Evolutionary conservation across 345 rosid genomes (phyloP), one percentile per base, ranked within the genome.

Genomic region (Arabis hirsuta): DNA sequence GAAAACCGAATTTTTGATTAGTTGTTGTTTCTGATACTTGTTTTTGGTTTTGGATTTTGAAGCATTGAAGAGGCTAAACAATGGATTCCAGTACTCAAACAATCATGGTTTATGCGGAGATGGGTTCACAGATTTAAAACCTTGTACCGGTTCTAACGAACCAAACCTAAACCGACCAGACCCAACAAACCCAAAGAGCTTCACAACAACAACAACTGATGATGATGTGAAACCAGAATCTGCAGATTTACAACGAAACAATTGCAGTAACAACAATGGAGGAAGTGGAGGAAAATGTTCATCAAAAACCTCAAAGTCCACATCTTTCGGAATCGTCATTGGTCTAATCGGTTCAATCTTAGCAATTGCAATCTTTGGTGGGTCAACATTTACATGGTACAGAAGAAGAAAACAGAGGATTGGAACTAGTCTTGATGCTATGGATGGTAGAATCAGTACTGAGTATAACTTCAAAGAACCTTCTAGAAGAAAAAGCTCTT

Each of bases 91-190:
- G 57, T 94, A 88, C 43, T 81, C 82, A 62, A 86, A 88, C 84
- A 94, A 94, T 55, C 84, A 70, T 14, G 84, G 81, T 47, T 80
- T 95, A 58, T 95, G 99, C 73, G 99, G 99, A 29, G 76, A 65
- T 64, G 94, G 90, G 11, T 95, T 88, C 75, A 3, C 76, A 0
- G 65, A 81, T 77, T 64, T 95, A 66, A 74, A 81, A 72, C 45
- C 76, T 24, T 95, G 99, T 51, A 77, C 77, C 54, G 76, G 79
- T 62, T 73, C 84, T 45, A 68, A 66, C 69, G 75, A 41, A 39
- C 52, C 57, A 6, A 55, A 81, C 65, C 73, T 78, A 3, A 72
- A 81, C 76, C 86, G 78, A 54, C 93, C 98, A 0, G 93, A 91
- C 72, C 95, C 97, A 1, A 84, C 81, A 55, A 76, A 73, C 71